Percentiles rank a stretch among this genome's conserved stretches.
These are phyloP conservation scores for Sequoia sempervirens DNA, from an alignment of 75 land plant species.

Conservation along the genomic window DNA sequence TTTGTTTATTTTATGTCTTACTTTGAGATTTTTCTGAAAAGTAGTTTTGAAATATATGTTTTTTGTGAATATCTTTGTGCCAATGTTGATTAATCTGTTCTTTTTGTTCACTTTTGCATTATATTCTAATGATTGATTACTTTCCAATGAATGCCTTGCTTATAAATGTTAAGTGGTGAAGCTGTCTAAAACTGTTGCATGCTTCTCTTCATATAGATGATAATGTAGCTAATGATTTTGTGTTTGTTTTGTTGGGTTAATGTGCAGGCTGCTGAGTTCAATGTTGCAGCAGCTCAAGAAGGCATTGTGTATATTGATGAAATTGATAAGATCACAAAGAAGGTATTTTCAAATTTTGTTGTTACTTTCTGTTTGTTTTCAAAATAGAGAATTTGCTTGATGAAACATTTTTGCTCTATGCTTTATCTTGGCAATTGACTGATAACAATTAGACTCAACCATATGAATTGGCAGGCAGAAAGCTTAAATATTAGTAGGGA, in stretches of 20 bases:
- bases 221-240: not conserved
- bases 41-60: not conserved
- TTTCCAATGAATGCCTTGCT: not conserved
- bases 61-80: not conserved
- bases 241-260: not conserved
- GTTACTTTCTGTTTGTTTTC: not conserved
- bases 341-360: constrained; percentile 24
- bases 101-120: not conserved
- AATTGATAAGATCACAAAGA: constrained; percentile 72
- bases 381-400: not conserved
- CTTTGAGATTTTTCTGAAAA: not conserved
- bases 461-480: constrained; percentile 50
- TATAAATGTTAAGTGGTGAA: not conserved
- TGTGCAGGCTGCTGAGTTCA: constrained; percentile 58
- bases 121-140: not conserved
- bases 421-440: not conserved
- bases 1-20: not conserved
- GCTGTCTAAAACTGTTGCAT: not conserved
- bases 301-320: constrained; percentile 81
- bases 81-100: not conserved
- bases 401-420: not conserved
- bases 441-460: not conserved
- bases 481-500: constrained; percentile 77
- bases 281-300: constrained; percentile 67
- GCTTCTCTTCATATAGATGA: not conserved